Evolutionary conservation across 1,284 basidiomycete species (phyloP).

Genomic region (Sanghuangporus sanghuang): DNA sequence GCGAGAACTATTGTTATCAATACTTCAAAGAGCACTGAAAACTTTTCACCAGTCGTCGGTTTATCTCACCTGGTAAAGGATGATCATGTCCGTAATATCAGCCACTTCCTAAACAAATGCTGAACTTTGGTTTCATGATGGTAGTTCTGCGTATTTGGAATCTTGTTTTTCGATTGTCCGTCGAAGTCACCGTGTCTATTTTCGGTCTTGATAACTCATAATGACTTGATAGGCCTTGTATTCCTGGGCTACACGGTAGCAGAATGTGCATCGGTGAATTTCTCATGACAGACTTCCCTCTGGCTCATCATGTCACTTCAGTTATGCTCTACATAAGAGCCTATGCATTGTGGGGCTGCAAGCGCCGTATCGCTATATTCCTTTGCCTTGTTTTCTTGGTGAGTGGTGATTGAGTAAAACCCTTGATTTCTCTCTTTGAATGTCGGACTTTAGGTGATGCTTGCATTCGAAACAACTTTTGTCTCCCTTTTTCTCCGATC

Average conservation of each 20-base stretch:
- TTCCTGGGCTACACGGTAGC: neutral
- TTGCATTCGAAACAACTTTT: neutral
- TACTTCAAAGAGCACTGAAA: neutral
- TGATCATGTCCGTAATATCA: neutral
- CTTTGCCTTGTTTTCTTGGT: neutral
- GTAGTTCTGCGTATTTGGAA: too few species aligned
- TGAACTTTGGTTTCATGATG: neutral
- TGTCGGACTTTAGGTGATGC: neutral
- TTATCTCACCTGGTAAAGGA: neutral
- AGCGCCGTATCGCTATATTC: neutral
- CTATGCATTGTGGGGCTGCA: slow-evolving; percentile 6
- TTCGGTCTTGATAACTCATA: neutral
- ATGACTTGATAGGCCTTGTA: neutral
- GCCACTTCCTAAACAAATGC: neutral
- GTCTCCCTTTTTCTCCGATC: neutral
- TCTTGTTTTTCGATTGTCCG: neutral
- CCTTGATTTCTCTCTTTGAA: neutral
- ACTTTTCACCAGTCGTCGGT: neutral
- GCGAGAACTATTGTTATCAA: neutral
- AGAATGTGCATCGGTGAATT: neutral
- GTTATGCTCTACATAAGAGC: slow-evolving; percentile 3
- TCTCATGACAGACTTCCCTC: neutral
- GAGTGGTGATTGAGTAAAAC: neutral
- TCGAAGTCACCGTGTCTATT: neutral
- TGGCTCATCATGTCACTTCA: neutral